phyloP scores from a whole-genome alignment of 768 basidiomycete species.

The Termitomyces sp. region DNA sequence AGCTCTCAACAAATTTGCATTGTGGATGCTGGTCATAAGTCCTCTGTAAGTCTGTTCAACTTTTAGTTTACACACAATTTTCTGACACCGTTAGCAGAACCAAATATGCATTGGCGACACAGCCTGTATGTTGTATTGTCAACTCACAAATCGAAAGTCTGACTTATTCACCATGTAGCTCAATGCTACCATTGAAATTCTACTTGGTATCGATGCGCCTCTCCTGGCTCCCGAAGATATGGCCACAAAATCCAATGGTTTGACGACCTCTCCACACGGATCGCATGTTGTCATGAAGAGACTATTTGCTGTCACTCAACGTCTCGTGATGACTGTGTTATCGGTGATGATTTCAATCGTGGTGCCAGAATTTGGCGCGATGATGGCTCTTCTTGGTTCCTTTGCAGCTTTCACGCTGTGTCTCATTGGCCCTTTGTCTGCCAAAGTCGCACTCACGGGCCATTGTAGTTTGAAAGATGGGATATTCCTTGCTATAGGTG shows the following conservation, averaged over 20 bases:
- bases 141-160: background rate
- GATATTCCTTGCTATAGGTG: constrained; percentile 45
- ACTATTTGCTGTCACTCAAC: constrained; percentile 46
- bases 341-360: constrained; percentile 70
- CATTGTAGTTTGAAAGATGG: constrained; percentile 50
- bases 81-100: constrained; percentile 44
- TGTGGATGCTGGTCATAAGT: constrained; percentile 85
- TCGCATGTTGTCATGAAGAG: constrained; percentile 32
- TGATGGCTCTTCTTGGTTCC: constrained; percentile 92
- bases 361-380: constrained; percentile 74
- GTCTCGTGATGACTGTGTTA: constrained; percentile 53
- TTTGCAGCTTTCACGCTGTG: constrained; percentile 79
- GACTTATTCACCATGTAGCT: constrained; percentile 42
- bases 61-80: background rate
- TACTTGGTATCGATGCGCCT: constrained; percentile 61
- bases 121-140: constrained; percentile 54
- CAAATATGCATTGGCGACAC: constrained; percentile 82
- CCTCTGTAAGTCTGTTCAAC: constrained; percentile 58
- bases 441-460: constrained; percentile 58
- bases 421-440: constrained; percentile 72
- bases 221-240: constrained; percentile 35
- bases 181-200: constrained; percentile 76
- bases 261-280: constrained; percentile 23
- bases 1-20: constrained; percentile 63
- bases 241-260: constrained; percentile 29